phyloP scores from a whole-genome alignment of 2,329 filamentous ascomycete genomes.

The Parastagonospora avenae region DNA sequence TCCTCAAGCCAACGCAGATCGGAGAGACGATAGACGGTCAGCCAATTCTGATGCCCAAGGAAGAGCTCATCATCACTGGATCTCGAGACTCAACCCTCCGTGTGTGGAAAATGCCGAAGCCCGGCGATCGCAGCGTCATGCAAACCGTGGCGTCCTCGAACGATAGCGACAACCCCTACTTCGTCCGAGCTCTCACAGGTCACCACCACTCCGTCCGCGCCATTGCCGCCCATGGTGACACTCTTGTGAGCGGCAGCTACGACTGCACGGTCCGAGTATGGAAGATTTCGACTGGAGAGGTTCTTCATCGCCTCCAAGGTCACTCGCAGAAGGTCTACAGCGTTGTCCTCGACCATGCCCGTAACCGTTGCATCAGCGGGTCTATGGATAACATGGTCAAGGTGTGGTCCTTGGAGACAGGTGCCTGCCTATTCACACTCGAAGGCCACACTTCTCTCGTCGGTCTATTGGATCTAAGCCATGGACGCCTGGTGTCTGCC shows the following conservation, averaged over 20 bases:
- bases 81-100: constrained; percentile 92
- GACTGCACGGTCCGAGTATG: constrained; percentile 94
- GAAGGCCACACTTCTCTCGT: constrained; percentile 94
- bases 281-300: constrained; percentile 95
- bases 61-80: constrained; percentile 95
- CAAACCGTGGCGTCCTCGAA: constrained; percentile 77
- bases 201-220: constrained; percentile 94
- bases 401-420: constrained; percentile 92
- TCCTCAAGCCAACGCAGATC: constrained; percentile 83
- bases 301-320: constrained; percentile 80
- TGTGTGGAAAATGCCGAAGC: constrained; percentile 90
- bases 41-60: constrained; percentile 86
- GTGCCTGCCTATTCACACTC: constrained; percentile 82
- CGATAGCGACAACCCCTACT: constrained; percentile 87
- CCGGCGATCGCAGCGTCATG: constrained; percentile 76
- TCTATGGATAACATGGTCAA: constrained; percentile 99
- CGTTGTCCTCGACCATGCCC: constrained; percentile 88
- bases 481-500: constrained; percentile 89
- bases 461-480: constrained; percentile 85
- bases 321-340: constrained; percentile 96
- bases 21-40: constrained; percentile 73
- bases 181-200: constrained; percentile 82
- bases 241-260: constrained; percentile 95
- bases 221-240: constrained; percentile 93
- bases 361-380: constrained; percentile 94